Conservation (phyloP, 2,329 filamentous ascomycete genomes). For the Scedosporium dehoogii region DNA sequence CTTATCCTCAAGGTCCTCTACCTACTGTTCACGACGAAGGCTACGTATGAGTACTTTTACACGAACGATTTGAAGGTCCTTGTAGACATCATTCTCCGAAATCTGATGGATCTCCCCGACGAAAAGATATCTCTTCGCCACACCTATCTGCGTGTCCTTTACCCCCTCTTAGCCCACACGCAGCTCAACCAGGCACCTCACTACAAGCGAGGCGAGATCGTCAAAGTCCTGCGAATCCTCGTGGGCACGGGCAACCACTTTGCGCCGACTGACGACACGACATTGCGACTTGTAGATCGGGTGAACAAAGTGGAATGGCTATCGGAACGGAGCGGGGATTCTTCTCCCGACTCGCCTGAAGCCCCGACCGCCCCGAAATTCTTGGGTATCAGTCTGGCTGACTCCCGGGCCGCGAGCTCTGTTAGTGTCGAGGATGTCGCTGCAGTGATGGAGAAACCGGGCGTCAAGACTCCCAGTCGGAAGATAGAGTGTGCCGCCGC, state of each 20-base stretch:
- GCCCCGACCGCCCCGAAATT: slow-evolving; percentile 46
- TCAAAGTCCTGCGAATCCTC: slow-evolving; percentile 65
- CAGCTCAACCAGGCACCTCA: slow-evolving; percentile 78
- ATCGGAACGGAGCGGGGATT: slow-evolving; percentile 25
- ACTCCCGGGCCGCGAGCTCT: slow-evolving; percentile 56
- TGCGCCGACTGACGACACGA: slow-evolving; percentile 71
- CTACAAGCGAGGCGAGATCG: slow-evolving; percentile 83
- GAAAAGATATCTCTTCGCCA: slow-evolving; percentile 71
- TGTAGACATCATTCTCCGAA: slow-evolving; percentile 90
- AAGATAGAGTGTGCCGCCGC: slow-evolving; percentile 18
- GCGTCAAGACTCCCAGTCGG: slow-evolving; percentile 69
- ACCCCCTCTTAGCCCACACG: slow-evolving; percentile 83
- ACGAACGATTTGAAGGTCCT: slow-evolving; percentile 93
- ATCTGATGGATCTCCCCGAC: slow-evolving; percentile 88
- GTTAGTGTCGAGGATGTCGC: slow-evolving; percentile 72
- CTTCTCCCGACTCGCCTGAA: slow-evolving; percentile 4
- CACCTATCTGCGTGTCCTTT: slow-evolving; percentile 87
- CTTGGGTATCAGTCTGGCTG: slow-evolving; percentile 61
- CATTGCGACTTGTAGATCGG: slow-evolving; percentile 65
- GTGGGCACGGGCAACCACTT: slow-evolving; percentile 63
- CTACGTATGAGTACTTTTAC: slow-evolving; percentile 97
- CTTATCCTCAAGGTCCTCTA: slow-evolving; percentile 96
- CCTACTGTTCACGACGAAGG: slow-evolving; percentile 82
- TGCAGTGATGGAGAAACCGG: slow-evolving; percentile 70
- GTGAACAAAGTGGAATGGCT: slow-evolving; percentile 66